Conservation (phyloP, 2,329 filamentous ascomycete genomes). For the Fusarium decemcellulare region DNA sequence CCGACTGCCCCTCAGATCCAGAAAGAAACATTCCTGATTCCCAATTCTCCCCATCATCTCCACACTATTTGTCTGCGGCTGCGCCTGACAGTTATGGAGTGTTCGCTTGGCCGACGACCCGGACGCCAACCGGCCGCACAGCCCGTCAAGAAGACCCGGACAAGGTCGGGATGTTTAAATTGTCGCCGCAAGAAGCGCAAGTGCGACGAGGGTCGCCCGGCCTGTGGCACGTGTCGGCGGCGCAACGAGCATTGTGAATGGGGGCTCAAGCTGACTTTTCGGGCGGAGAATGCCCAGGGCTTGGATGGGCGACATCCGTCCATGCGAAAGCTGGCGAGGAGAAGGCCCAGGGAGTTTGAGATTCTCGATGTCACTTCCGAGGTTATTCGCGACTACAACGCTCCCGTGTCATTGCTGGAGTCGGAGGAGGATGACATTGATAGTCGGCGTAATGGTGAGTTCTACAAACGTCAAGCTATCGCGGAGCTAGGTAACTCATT, state of each 20-base stretch:
- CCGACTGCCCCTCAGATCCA: not conserved
- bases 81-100: slow-evolving; percentile 40
- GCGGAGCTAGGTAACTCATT: not conserved
- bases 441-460: slow-evolving; percentile 18
- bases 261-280: slow-evolving; percentile 56
- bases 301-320: slow-evolving; percentile 52
- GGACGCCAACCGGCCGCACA: slow-evolving; percentile 5
- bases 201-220: slow-evolving; percentile 54
- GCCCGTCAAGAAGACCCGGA: slow-evolving; percentile 50
- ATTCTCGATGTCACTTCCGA: slow-evolving; percentile 56
- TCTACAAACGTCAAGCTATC: not conserved
- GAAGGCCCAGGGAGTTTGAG: slow-evolving; percentile 49
- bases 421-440: slow-evolving; percentile 32
- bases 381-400: slow-evolving; percentile 54
- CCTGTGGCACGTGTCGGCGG: slow-evolving; percentile 53
- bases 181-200: slow-evolving; percentile 57
- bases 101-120: too few species aligned
- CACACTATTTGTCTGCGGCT: slow-evolving; percentile 48
- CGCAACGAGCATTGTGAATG: slow-evolving; percentile 53
- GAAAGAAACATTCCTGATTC: not conserved
- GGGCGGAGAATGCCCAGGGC: slow-evolving; percentile 54
- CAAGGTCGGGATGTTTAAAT: slow-evolving; percentile 55
- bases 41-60: slow-evolving; percentile 15
- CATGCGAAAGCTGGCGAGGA: slow-evolving; percentile 49
- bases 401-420: slow-evolving; percentile 39